Evolutionary conservation across 805 yeast genomes (phyloP).

Genomic region (Ogataea ramenticola): DNA sequence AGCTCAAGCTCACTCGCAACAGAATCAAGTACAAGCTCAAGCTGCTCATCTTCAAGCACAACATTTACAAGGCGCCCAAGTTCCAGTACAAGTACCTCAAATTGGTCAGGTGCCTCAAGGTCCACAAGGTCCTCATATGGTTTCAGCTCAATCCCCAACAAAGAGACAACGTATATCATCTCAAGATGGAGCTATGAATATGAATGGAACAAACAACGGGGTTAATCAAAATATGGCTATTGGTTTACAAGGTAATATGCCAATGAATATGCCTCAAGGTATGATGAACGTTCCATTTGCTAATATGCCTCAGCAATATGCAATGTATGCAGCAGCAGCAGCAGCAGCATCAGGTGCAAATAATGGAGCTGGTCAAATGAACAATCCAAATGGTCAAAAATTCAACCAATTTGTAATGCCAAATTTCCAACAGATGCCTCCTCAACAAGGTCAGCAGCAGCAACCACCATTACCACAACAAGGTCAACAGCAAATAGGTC

Average conservation of each 20-base stretch:
- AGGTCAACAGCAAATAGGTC: constrained; percentile 9
- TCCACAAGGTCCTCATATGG: constrained; percentile 4
- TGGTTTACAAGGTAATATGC: background rate
- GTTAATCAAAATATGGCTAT: constrained; percentile 13
- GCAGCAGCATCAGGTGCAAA: constrained; percentile 10
- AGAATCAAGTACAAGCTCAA: constrained; percentile 6
- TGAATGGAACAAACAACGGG: constrained; percentile 5
- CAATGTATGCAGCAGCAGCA: constrained; percentile 13
- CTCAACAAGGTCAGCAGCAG: constrained; percentile 12
- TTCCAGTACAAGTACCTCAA: constrained; percentile 3
- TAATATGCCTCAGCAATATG: background rate
- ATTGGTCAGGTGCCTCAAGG: constrained; percentile 8
- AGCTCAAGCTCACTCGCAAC: constrained; percentile 15
- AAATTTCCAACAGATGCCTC: constrained; percentile 20
- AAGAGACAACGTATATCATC: constrained; percentile 17
- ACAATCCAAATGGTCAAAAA: constrained; percentile 6
- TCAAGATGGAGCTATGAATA: background rate
- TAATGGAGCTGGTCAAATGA: constrained; percentile 4
- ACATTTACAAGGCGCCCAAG: constrained; percentile 11
- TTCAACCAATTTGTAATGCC: constrained; percentile 20
- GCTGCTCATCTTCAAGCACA: constrained; percentile 8
- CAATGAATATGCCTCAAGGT: constrained; percentile 17
- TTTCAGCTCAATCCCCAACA: constrained; percentile 18
- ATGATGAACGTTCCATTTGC: constrained; percentile 6
- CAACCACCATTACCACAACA: constrained; percentile 9